Conservation (phyloP, 495 filamentous ascomycete species). For the Talaromyces wortmannii region DNA sequence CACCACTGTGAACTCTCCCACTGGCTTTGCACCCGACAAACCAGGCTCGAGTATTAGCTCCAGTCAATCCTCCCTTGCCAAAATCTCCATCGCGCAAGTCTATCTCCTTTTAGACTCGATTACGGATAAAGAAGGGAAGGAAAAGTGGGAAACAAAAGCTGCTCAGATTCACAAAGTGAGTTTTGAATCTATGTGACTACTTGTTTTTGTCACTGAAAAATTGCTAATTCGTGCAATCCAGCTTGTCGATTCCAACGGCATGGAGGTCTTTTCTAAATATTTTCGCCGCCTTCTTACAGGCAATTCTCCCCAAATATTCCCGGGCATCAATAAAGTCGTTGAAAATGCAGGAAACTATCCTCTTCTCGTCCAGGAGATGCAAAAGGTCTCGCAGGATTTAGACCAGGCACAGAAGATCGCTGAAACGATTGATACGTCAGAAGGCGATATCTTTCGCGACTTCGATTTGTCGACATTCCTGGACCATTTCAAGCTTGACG, state of each 20-base stretch:
- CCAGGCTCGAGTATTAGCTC: slow-evolving; percentile 30
- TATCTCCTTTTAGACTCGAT: slow-evolving; percentile 89
- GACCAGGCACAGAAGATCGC: slow-evolving; percentile 84
- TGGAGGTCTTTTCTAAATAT: slow-evolving; percentile 92
- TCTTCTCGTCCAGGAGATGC: slow-evolving; percentile 75
- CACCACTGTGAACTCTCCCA: slow-evolving; percentile 56
- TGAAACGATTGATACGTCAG: slow-evolving; percentile 79
- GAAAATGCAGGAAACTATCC: slow-evolving; percentile 73
- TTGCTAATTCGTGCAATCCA: slow-evolving; percentile 23
- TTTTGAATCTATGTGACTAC: neutral
- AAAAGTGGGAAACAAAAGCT: slow-evolving; percentile 89
- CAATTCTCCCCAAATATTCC: slow-evolving; percentile 83
- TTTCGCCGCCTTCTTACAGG: slow-evolving; percentile 79
- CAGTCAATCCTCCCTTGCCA: slow-evolving; percentile 53
- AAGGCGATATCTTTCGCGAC: slow-evolving; percentile 86
- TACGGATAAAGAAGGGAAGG: slow-evolving; percentile 81
- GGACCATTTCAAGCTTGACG: slow-evolving; percentile 88
- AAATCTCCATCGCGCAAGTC: slow-evolving; percentile 90
- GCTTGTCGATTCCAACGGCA: slow-evolving; percentile 92
- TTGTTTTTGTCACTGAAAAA: neutral
- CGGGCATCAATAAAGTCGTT: slow-evolving; percentile 58
- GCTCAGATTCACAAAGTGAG: slow-evolving; percentile 87
- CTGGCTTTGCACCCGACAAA: slow-evolving; percentile 47
- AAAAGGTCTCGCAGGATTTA: slow-evolving; percentile 72
- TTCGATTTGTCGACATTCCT: slow-evolving; percentile 91